Evolutionary conservation across 768 basidiomycete species (phyloP).

Genomic region (Hydnomerulius pinastri): DNA sequence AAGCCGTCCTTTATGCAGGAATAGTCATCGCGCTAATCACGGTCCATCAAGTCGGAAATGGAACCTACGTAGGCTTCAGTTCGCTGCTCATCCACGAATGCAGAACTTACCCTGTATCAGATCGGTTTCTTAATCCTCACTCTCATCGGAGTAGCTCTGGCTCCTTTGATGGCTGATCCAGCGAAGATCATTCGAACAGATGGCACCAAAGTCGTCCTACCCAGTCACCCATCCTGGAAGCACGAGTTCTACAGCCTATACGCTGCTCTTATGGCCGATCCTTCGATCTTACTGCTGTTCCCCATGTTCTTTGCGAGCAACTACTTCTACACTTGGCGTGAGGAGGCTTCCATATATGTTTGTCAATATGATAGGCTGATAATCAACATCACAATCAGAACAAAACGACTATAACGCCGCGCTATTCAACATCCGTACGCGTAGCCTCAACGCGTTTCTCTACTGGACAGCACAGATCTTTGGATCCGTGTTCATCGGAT

Average conservation of each 20-base stretch:
- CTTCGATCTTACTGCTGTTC: slow-evolving; percentile 71
- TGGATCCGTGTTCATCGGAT: slow-evolving; percentile 70
- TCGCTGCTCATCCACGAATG: neutral
- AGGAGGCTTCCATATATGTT: slow-evolving; percentile 22
- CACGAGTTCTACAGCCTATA: slow-evolving; percentile 71
- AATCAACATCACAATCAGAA: slow-evolving; percentile 44
- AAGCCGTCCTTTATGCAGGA: slow-evolving; percentile 2
- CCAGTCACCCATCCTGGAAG: slow-evolving; percentile 76
- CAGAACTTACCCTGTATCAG: slow-evolving; percentile 37
- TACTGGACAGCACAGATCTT: slow-evolving; percentile 83
- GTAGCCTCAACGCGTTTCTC: slow-evolving; percentile 73
- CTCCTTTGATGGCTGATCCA: slow-evolving; percentile 72
- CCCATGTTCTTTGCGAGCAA: slow-evolving; percentile 87
- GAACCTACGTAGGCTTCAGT: slow-evolving; percentile 63
- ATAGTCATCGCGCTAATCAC: slow-evolving; percentile 3
- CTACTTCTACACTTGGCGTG: slow-evolving; percentile 88
- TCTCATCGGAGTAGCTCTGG: slow-evolving; percentile 64
- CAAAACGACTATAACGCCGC: slow-evolving; percentile 82
- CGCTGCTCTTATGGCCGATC: slow-evolving; percentile 68
- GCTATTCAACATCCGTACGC: slow-evolving; percentile 77
- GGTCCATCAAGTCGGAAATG: slow-evolving; percentile 54
- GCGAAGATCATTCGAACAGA: slow-evolving; percentile 72
- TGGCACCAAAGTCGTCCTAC: slow-evolving; percentile 63
- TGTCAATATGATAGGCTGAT: slow-evolving; percentile 1
- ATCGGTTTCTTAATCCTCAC: slow-evolving; percentile 78